phyloP scores from a whole-genome alignment of 1,284 basidiomycete species.

The Albatrellus sp. region DNA sequence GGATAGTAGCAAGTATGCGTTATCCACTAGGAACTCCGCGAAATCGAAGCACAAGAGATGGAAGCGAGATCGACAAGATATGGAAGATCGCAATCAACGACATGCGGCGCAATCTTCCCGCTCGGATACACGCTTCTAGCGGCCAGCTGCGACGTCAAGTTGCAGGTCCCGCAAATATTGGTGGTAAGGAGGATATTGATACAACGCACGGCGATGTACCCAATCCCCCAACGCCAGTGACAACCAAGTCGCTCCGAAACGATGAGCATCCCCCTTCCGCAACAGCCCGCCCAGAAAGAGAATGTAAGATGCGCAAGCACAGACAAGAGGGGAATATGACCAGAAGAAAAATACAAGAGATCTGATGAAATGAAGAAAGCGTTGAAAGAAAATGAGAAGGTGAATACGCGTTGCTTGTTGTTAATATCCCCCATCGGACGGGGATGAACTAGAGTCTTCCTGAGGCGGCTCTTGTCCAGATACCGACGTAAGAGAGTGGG shows the following conservation, averaged over 20 bases:
- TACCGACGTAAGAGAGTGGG: conserved; percentile 37
- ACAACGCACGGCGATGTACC: conserved; percentile 21
- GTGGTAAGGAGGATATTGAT: conserved; percentile 8
- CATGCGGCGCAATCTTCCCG: conserved; percentile 9
- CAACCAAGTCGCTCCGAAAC: conserved; percentile 14
- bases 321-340: background rate
- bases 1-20: conserved; percentile 5
- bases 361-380: conserved; percentile 17
- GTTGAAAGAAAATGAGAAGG: conserved; percentile 14
- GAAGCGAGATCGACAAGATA: conserved; percentile 13
- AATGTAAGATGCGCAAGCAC: background rate
- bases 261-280: conserved; percentile 13
- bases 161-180: conserved; percentile 21
- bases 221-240: conserved; percentile 20
- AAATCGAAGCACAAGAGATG: conserved; percentile 11
- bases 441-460: conserved; percentile 50
- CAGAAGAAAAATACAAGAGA: conserved; percentile 18
- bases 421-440: conserved; percentile 49
- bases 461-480: conserved; percentile 42
- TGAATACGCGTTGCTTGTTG: conserved; percentile 14
- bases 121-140: conserved; percentile 14
- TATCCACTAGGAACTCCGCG: conserved; percentile 11
- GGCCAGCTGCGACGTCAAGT: conserved; percentile 33
- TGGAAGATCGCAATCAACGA: conserved; percentile 9
- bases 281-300: conserved; percentile 19